Base-by-base conservation (phyloP, 2,329 filamentous ascomycete species). In the Stagonosporopsis tanaceti region DNA sequence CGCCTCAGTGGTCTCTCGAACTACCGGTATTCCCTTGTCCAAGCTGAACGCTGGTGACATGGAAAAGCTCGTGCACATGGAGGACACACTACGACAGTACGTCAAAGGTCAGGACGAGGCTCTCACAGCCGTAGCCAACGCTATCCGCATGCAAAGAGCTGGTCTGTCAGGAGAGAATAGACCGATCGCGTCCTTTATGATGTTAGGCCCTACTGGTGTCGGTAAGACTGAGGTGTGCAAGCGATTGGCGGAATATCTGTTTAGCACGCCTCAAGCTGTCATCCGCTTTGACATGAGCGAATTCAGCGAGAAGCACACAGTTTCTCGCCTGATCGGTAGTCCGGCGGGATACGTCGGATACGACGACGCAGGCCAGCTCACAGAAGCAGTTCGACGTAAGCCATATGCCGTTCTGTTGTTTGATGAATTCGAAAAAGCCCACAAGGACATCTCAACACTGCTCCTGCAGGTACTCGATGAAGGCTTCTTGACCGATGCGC, bases 171-270 rank as follows among this genome's bases (percentile, higher is more conserved):
- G 93, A 32, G 92, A 97, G 69, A 96, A 97, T 75, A 85, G 93
- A 0, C 95, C 95, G 0, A 83, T 97, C 6, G 95, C 94, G 0
- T 96, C 91, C 0, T 97, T 98, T 81, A 97, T 98, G 89, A 97
- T 98, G 85, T 85, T 98, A 3, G 95, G 95, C 0, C 95, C 95
- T 5, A 98, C 95, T 0, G 95, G 95, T 72, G 94, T 97, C 17
- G 95, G 95, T 55, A 99, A 98, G 81, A 99, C 95, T 3, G 93
- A 98, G 73, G 86, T 98, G 1, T 97, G 93, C 83, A 98, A 98
- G 82, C 94, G 96, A 75, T 89, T 99, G 67, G 95, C 95, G 1
- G 86, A 85, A 56, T 98, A 97, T 80, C 82, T 99, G 35, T 99
- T 98, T 79, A 95, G 91, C 0, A 97, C 92, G 1, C 92, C 97